Evolutionary conservation across 345 rosid genomes (phyloP).

Genomic region (Aurinia saxatilis): DNA sequence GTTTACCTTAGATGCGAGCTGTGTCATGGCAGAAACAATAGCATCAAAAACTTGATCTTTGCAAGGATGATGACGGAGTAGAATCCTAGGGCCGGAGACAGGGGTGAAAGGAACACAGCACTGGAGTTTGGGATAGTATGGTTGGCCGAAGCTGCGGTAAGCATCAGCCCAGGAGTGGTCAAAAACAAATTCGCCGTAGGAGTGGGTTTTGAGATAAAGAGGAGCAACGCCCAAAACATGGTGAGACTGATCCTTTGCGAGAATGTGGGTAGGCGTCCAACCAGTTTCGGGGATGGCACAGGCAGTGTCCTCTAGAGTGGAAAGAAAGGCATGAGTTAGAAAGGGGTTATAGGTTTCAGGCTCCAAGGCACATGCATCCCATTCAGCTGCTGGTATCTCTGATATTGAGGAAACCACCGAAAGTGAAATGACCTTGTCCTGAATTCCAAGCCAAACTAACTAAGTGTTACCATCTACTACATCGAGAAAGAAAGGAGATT

Average conservation of each 20-base stretch:
- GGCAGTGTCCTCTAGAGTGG: constrained; percentile 71
- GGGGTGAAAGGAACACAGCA: constrained; percentile 98
- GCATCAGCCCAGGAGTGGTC: constrained; percentile 98
- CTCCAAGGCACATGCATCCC: constrained; percentile 85
- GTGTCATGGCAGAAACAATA: constrained; percentile 58
- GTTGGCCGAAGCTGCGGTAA: constrained; percentile 67
- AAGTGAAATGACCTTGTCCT: constrained; percentile 37
- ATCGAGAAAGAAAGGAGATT: too few species aligned
- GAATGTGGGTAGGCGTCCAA: constrained; percentile 76
- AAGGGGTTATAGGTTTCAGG: constrained; percentile 71
- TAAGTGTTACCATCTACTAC: too few species aligned
- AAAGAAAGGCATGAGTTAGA: constrained; percentile 71
- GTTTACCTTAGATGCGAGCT: constrained; percentile 56
- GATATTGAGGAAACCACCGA: constrained; percentile 65
- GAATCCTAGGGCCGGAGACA: constrained; percentile 86
- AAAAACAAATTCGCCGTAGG: constrained; percentile 93
- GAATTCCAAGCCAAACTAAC: too few species aligned
- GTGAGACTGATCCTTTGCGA: constrained; percentile 69
- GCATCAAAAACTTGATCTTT: constrained; percentile 71
- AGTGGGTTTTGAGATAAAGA: constrained; percentile 94
- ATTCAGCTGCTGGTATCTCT: constrained; percentile 53
- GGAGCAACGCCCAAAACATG: constrained; percentile 79
- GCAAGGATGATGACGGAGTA: constrained; percentile 46
- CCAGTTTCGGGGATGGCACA: constrained; percentile 84
- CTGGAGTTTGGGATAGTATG: constrained; percentile 94